Evolutionary conservation across 2,329 filamentous ascomycete species (phyloP), one percentile per base, ranked within the genome.

Genomic region (Grosmannia serpens): DNA sequence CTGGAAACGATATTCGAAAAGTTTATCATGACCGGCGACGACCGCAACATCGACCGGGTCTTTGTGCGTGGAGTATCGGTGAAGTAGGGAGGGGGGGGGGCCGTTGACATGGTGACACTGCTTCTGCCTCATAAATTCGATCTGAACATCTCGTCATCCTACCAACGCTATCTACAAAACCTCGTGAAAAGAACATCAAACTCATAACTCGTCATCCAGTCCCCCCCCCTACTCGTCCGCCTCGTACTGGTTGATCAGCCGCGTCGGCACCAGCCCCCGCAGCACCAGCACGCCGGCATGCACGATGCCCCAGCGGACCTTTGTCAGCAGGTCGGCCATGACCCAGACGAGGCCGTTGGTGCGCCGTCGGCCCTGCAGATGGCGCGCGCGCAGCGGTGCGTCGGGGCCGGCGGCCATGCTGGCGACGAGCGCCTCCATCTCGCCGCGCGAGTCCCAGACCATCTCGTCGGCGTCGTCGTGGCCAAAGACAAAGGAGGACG

Each of bases 21-120:
- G 70, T 86, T 83, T 60, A 63, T 86, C 33, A 84, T 85, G 80
- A 85, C 82, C 2, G 83, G 81, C 0, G 83, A 86, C 65, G 83
- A 86, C 65, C 72, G 83, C 5, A 85, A 85, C 62, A 81, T 85
- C 56, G 65, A 67, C 0, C 66, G 73, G 24, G 83, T 85, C 0
- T 85, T 74, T 67, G 78, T 85, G 0, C 65, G 44, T 83, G 55
- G 55, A 22, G 41, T 44, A 6, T 44, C 20, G 2, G 41, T 44
- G 17, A 44, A 44, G 20, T 38, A 38, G 33, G 4, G 15, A 10
- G 29, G 5, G 33, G 4, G 15, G 29, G 29, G 5, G 4, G 29
- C 29, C 10, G 29, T 10, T 31, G 29, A 31, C 29, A n/a, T n/a
- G n/a, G n/a, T n/a, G 29, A 31, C 10, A 31, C 10, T 31, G 29